Evolutionary conservation across 352 stramenopile species (phyloP).

Genomic region (Pythium apleroticum): DNA sequence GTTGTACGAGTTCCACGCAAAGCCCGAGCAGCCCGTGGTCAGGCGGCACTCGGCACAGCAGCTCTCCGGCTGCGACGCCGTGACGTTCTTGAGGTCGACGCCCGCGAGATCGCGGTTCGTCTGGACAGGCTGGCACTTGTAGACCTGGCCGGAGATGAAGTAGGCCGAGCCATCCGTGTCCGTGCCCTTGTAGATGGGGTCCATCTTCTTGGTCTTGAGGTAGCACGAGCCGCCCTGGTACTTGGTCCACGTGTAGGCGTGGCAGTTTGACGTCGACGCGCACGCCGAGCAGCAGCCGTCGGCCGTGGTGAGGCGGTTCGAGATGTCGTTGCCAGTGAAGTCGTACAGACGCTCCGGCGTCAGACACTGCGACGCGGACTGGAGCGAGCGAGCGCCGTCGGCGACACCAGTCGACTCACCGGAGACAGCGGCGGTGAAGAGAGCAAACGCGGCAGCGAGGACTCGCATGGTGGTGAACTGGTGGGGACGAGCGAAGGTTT

Average conservation of each 20-base stretch:
- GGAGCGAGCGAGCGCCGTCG: not conserved
- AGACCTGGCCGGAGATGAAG: conserved; percentile 1
- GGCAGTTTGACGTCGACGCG: conserved; percentile 7
- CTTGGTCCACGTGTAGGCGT: conserved; percentile 44
- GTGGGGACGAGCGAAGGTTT: too few species aligned
- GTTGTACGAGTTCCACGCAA: not conserved
- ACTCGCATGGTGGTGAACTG: too few species aligned
- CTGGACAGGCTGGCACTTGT: not conserved
- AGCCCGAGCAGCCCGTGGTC: not conserved
- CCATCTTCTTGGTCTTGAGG: conserved; percentile 14
- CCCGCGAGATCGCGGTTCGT: not conserved
- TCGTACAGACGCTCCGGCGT: conserved; percentile 8
- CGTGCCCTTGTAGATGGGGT: conserved; percentile 5
- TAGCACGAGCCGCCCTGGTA: conserved; percentile 31
- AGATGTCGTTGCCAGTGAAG: conserved; percentile 12
- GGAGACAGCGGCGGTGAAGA: too few species aligned
- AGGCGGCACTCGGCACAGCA: conserved; percentile 3
- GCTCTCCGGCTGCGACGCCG: not conserved
- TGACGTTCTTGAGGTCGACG: not conserved
- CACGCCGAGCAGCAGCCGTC: conserved; percentile 8
- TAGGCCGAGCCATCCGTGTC: not conserved
- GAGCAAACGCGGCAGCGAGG: too few species aligned
- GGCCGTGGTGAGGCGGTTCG: not conserved
- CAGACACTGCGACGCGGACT: conserved; percentile 1
- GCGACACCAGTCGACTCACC: too few species aligned